These are phyloP conservation scores for Chytriomyces sp. DNA, from an alignment of 192 early-diverging fungal genomes.

Conservation along the genomic window DNA sequence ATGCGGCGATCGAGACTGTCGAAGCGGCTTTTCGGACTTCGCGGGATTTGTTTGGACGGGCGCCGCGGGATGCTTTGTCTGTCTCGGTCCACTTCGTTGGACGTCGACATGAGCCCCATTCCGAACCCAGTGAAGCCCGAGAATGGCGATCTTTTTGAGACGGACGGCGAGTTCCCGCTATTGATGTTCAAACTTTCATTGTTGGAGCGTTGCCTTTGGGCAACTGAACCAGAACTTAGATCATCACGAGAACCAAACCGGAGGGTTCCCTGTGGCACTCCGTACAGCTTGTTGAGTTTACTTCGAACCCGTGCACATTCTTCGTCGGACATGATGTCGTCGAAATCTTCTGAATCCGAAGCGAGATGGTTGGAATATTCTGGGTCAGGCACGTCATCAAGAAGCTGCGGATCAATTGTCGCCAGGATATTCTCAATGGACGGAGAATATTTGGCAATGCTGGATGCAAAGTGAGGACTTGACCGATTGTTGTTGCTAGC, in stretches of 20 bases:
- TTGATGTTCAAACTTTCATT: not conserved
- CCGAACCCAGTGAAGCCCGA: not conserved
- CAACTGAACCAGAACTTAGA: not conserved
- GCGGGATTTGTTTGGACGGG: not conserved
- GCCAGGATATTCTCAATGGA: constrained; percentile 11
- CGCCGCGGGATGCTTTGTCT: too few species aligned
- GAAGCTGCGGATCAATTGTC: constrained; percentile 37
- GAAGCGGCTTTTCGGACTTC: not conserved
- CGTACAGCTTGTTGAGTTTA: constrained; percentile 5
- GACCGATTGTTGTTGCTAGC: not conserved
- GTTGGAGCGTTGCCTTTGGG: not conserved
- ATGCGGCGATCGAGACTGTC: not conserved
- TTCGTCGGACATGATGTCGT: constrained; percentile 17
- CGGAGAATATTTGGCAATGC: not conserved
- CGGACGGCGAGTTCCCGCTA: not conserved
- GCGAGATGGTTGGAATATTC: constrained; percentile 33
- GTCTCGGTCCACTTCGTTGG: not conserved
- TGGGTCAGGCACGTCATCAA: constrained; percentile 50
- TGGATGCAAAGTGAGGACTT: not conserved
- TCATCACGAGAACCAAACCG: not conserved
- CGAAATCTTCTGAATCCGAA: constrained; percentile 8
- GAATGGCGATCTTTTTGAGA: not conserved
- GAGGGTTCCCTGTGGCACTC: not conserved
- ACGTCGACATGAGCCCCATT: not conserved
- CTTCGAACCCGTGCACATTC: constrained; percentile 2